Evolutionary conservation across 164 flowering plant species (phyloP).

Genomic region (Magnolia kwangsiensis): DNA sequence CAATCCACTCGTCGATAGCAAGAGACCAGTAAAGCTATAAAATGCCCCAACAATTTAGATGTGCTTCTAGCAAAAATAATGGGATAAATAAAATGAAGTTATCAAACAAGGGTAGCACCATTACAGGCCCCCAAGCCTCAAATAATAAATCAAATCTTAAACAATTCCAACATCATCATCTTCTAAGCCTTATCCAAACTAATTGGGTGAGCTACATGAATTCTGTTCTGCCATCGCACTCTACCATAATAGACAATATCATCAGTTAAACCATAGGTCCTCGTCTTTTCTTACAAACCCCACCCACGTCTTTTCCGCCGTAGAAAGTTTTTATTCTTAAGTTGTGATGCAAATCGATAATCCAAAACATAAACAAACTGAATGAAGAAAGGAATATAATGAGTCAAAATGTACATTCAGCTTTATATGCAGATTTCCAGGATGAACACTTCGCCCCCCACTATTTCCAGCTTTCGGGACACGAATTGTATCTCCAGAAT

Average conservation of each 20-base stretch:
- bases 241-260: too few species aligned
- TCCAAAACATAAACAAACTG: neutral
- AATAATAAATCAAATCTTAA: neutral
- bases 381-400: neutral
- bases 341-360: neutral
- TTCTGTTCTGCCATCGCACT: too few species aligned
- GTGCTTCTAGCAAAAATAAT: too few species aligned
- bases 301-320: too few species aligned
- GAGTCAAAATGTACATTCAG: conserved; percentile 45
- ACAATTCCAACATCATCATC: neutral
- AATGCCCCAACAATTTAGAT: too few species aligned
- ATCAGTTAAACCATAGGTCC: too few species aligned
- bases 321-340: too few species aligned
- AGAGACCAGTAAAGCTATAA: too few species aligned
- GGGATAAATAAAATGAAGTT: neutral
- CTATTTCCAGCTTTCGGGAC: conserved; percentile 80
- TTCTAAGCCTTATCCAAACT: neutral
- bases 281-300: too few species aligned
- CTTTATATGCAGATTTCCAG: conserved; percentile 62
- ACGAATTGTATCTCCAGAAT: conserved; percentile 76
- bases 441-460: conserved; percentile 48
- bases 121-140: neutral
- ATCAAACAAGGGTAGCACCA: neutral
- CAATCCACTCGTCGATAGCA: too few species aligned
- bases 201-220: neutral